Conservation (phyloP, 768 basidiomycete species). For the Phanerochaete carnosa region DNA sequence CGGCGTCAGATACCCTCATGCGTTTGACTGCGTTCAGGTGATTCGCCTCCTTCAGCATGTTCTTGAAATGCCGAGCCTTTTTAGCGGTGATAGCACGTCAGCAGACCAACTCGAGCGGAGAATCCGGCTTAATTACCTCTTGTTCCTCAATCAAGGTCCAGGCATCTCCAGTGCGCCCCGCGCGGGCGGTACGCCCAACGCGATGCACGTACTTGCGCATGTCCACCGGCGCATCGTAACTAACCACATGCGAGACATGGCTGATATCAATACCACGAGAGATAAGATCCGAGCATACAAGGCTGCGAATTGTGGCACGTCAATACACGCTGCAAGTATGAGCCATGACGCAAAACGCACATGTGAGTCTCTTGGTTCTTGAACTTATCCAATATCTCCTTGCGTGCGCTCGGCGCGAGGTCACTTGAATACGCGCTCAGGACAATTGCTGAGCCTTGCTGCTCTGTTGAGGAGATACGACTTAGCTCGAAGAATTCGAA, state of each 20-base stretch:
- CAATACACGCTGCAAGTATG: not conserved
- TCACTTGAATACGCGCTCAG: slow-evolving; percentile 87
- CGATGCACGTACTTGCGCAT: slow-evolving; percentile 98
- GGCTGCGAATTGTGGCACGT: slow-evolving; percentile 37
- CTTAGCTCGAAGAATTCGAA: slow-evolving; percentile 73
- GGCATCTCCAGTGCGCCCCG: slow-evolving; percentile 82
- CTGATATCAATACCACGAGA: slow-evolving; percentile 95
- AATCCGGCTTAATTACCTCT: slow-evolving; percentile 45
- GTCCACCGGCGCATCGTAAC: slow-evolving; percentile 95
- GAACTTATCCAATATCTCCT: slow-evolving; percentile 75
- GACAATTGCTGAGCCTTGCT: slow-evolving; percentile 29
- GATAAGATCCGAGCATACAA: slow-evolving; percentile 96
- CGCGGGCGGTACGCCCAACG: slow-evolving; percentile 93
- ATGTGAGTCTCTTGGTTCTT: slow-evolving; percentile 77
- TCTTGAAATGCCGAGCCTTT: slow-evolving; percentile 86
- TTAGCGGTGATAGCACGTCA: not conserved
- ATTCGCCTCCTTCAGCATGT: slow-evolving; percentile 68
- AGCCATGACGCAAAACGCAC: slow-evolving; percentile 40
- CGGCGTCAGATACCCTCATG: slow-evolving; percentile 58
- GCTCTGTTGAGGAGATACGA: slow-evolving; percentile 13
- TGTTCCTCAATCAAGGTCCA: slow-evolving; percentile 97
- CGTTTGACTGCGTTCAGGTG: slow-evolving; percentile 71
- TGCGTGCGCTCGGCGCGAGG: slow-evolving; percentile 68
- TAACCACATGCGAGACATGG: slow-evolving; percentile 89
- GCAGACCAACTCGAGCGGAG: not conserved